Conservation (phyloP, 306 rosid genomes). For the Calophaca sinica region DNA sequence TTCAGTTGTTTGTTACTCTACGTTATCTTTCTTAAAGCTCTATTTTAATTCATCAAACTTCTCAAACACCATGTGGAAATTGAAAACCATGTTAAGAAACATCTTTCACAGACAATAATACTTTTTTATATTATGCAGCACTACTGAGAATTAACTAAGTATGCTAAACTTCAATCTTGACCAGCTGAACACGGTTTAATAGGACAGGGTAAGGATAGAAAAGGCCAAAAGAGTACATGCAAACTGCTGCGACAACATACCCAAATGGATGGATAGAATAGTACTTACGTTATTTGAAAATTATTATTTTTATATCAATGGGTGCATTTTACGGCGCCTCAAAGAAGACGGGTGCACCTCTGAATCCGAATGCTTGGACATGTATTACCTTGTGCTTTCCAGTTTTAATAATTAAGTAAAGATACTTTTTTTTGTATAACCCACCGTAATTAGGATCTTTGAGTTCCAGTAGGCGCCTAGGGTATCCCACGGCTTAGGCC, state of each 20-base stretch:
- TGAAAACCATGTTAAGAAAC: conserved; percentile 2
- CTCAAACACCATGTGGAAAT: conserved; percentile 20
- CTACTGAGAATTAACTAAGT: not conserved
- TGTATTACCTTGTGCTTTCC: too few species aligned
- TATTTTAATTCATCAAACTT: conserved; percentile 32
- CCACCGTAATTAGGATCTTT: too few species aligned
- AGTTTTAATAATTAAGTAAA: too few species aligned
- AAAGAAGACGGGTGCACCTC: too few species aligned
- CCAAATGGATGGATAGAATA: not conserved
- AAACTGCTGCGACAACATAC: not conserved
- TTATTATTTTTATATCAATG: not conserved
- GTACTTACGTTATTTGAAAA: not conserved
- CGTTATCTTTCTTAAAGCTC: conserved; percentile 32
- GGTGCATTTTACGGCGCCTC: not conserved
- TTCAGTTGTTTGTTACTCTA: conserved; percentile 40
- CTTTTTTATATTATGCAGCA: not conserved
- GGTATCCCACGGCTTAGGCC: too few species aligned
- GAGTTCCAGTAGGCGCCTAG: too few species aligned
- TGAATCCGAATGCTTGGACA: too few species aligned
- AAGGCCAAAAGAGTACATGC: too few species aligned
- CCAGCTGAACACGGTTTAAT: too few species aligned
- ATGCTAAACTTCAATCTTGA: too few species aligned
- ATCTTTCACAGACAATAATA: not conserved
- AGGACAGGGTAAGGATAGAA: too few species aligned
- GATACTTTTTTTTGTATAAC: too few species aligned